phyloP scores from a whole-genome alignment of 129 eudicot species.

The Centrapalus pauciflorus region DNA sequence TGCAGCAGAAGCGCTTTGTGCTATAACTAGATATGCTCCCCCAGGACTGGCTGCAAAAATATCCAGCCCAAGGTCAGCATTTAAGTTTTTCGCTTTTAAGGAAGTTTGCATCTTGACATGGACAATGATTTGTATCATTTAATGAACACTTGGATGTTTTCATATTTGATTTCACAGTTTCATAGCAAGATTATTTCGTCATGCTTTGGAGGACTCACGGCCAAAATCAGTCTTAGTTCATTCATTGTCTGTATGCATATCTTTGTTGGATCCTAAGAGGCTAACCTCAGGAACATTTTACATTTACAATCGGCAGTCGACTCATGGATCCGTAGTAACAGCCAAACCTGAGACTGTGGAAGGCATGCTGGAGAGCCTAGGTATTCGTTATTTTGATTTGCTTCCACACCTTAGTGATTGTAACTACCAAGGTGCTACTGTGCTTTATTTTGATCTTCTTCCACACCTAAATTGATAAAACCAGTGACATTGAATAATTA shows the following conservation, averaged over 20 bases:
- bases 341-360: slow-evolving; percentile 80
- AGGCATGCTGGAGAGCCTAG: slow-evolving; percentile 92
- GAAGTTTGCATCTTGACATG: neutral
- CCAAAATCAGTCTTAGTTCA: slow-evolving; percentile 89
- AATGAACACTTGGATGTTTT: neutral
- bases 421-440: neutral
- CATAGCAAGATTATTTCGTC: slow-evolving; percentile 69
- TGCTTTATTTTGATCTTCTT: neutral
- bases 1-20: slow-evolving; percentile 93
- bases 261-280: slow-evolving; percentile 89
- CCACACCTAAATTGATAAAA: neutral
- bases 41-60: slow-evolving; percentile 81
- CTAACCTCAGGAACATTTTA: slow-evolving; percentile 61
- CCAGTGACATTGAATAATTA: neutral
- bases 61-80: slow-evolving; percentile 85
- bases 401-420: neutral
- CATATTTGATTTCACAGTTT: slow-evolving; percentile 46
- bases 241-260: slow-evolving; percentile 76
- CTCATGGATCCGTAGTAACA: slow-evolving; percentile 51
- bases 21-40: slow-evolving; percentile 86
- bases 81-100: neutral
- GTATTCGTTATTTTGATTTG: slow-evolving; percentile 27
- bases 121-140: neutral
- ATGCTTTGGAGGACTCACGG: slow-evolving; percentile 78
- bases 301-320: slow-evolving; percentile 58